Base-by-base conservation (phyloP, 139 green algal genomes). In the Chlorella vulgaris region DNA sequence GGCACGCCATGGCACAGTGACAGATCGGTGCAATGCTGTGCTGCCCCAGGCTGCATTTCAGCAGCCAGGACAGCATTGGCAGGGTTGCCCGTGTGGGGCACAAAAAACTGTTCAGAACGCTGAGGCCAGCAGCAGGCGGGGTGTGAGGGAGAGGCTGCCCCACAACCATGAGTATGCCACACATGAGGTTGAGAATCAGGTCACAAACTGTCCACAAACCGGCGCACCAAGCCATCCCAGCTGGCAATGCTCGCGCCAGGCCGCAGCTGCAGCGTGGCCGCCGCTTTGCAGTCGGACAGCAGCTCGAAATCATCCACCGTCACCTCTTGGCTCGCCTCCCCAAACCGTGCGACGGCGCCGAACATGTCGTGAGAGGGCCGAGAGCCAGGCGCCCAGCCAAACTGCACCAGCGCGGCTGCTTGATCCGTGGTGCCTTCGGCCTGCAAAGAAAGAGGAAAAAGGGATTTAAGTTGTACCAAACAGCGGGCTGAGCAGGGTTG, bases 281-380 rank as follows among this genome's bases (percentile, higher is more conserved):
- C 83, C 26, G 82, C 82, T 36, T 83, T 83, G 47, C 47, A 71
- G 63, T 86, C 82, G 42, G 55, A 53, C 62, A 86, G 70, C 71
- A 86, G 78, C 63, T 86, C 82, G 38, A 83, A 86, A 35, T 86
- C 82, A n/a, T 86, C 82, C 18, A 86, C 77, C 65, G 50, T 62
- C 13, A 83, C 71, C 28, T 69, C 35, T 4, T 7, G 1, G 61
- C 71, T 78, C 24, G 1, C 24, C 66, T 75, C 82, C 1, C 60
- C 58, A 55, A 79, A 86, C 21, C 22, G n/a, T 15, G 47, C 62
- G 69, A 86, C 82, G 4, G 38, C 38, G 18, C 62, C 82, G 50
- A 63, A 86, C 82, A 86, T 86, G 0, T 83, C 62, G 62, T 86
- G 73, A 5, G 82, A 74, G 1, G 62, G 43, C 19, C 82, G 82